Evolutionary conservation across 2,329 filamentous ascomycete genomes (phyloP), one percentile per base, ranked within the genome.

Genomic region (Trichoderma sp.): DNA sequence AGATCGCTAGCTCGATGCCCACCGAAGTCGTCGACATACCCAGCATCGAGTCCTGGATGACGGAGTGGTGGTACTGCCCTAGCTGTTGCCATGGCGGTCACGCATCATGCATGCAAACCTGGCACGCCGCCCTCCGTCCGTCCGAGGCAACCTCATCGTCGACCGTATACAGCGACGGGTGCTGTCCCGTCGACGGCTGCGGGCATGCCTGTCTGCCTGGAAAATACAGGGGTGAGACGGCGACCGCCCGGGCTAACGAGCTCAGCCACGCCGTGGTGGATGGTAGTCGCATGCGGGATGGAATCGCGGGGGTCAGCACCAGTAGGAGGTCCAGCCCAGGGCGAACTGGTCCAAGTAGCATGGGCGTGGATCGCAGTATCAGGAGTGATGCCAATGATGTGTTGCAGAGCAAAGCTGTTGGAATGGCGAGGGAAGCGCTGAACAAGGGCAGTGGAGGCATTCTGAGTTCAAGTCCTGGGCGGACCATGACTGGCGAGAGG

Each of bases 151-250:
- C 74, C 5, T 72, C 73, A 5, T 73, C 74, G 1, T 74, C 77
- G 0, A 73, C 75, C 34, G 80, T 80, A 26, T 83, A 79, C 74
- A 86, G 85, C 36, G 87, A 86, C 62, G 89, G 89, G 0, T 90
- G 86, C 78, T 91, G 89, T 74, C 89, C 89, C 2, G 80, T 90
- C n/a, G 88, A 91, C 73, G 89, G 89, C 0, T 91, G 89, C 76
- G 86, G 89, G 3, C 89, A 91, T 75, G 87, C 87, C 32, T 91
- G 89, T 73, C 82, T 91, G 0, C 88, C 88, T 0, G 87, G 88
- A 0, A 82, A 81, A 43, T 90, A 88, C 80, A 84, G 87, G 5
- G 82, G 85, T 7, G 86, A 88, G 74, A 82, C 77, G 1, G 80
- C 78, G 30, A 83, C 82, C 0, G 82, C 81, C 3, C 80, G 83